Percentiles rank a stretch among this genome's conserved stretches.
These are phyloP conservation scores for Globisporangium radiosum DNA, from an alignment of 352 stramenopile species.

Conservation along the genomic window DNA sequence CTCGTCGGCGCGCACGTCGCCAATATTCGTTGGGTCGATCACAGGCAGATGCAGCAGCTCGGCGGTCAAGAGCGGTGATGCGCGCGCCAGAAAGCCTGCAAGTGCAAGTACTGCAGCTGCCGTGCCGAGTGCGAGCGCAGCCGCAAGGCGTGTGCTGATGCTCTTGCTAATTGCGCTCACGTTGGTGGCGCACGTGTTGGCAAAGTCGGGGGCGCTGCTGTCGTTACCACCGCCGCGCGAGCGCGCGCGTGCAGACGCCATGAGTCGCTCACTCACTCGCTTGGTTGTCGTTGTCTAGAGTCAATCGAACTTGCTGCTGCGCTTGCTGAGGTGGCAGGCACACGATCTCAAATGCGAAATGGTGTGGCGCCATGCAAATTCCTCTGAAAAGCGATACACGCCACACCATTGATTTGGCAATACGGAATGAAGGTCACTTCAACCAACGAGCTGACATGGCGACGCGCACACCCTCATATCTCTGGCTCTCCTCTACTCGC, in stretches of 20 bases:
- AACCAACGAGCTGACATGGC: too few species aligned
- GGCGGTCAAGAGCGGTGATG: conserved; percentile 1
- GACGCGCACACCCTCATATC: too few species aligned
- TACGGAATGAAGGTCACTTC: too few species aligned
- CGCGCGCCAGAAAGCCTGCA: conserved; percentile 6
- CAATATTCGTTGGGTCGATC: conserved; percentile 46
- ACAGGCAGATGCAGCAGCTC: conserved; percentile 7
- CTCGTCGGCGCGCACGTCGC: conserved; percentile 38
- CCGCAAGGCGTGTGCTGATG: background rate
- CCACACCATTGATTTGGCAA: too few species aligned
- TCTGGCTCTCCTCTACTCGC: too few species aligned
- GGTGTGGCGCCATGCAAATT: background rate
- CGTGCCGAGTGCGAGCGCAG: background rate
- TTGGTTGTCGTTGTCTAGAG: too few species aligned
- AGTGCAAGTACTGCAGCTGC: conserved; percentile 6
- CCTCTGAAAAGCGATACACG: background rate
- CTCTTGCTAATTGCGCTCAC: background rate
- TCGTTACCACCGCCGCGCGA: conserved; percentile 3
- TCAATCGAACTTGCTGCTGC: background rate
- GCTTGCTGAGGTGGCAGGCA: conserved; percentile 1
- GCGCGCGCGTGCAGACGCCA: conserved; percentile 15
- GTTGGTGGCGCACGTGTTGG: background rate
- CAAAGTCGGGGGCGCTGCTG: background rate
- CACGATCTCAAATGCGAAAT: background rate
- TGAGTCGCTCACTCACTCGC: background rate